Base-by-base conservation (phyloP, 306 rosid species). In the Sechiopsis laciniata region DNA sequence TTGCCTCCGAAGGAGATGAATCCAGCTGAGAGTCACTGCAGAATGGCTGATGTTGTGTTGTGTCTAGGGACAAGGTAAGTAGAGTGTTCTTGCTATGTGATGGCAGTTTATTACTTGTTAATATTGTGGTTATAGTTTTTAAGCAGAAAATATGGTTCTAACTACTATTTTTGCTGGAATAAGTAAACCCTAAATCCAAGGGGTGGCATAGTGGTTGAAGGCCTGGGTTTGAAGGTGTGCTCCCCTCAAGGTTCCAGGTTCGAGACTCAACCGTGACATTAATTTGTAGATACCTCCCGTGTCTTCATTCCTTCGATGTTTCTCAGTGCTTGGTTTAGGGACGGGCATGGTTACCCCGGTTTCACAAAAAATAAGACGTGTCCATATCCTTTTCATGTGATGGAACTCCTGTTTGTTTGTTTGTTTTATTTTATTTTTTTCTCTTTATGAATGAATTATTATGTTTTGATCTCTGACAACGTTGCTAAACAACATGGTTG, bases 11-110 rank as follows among this genome's bases (percentile, higher is more conserved):
- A 94, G 84, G 99, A 94, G 85, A 94, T 94, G 99, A 75, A 86
- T 82, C 92, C 88, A 35, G 96, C 99, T 21, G 99, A 94, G 88
- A 91, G 88, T 84, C 92, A 94, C 86, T 94, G 99, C 81, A 88
- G 70, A 83, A 89, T 87, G 88, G 99, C 99, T 20, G 99, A 94
- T 81, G 79, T 94, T 63, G 96, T 94, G 71, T 83, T 94, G 76
- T 94, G 99, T 87, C 77, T 94, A 79, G 99, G 99, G 79, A 94
- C 99, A 57, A 94, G 99, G 99, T 94, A 84, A 71, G 19, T 15
- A 73, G 75, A 53, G 53, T 21, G 60, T 72, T 26, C 54, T 75
- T 69, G 59, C 76, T 81, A 57, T 35, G 24, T 16, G 21, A 58
- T 51, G 46, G n/a, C 35, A 7, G 0, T 57, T 26, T 2, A 15